phyloP scores from a whole-genome alignment of 129 eudicot genomes.

The Ambrosia artemisiifolia region DNA sequence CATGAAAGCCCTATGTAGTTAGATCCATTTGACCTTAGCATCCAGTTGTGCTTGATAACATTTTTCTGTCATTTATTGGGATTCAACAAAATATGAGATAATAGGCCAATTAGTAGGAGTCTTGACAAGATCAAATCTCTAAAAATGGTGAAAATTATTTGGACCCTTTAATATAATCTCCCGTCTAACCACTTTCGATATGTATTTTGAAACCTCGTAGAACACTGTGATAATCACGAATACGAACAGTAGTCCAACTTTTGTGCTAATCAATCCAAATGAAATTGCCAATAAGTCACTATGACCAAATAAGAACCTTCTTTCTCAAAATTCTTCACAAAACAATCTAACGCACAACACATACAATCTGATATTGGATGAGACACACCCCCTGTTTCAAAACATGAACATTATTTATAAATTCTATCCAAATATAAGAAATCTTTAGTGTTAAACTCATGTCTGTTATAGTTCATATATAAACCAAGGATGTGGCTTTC shows the following conservation, averaged over 20 bases:
- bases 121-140: conserved; percentile 56
- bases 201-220: conserved; percentile 47
- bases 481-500: no score
- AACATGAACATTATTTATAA: conserved; percentile 51
- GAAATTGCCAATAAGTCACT: conserved; percentile 57
- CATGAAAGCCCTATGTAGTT: no score
- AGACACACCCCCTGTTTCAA: conserved; percentile 49
- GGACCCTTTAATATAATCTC: conserved; percentile 52
- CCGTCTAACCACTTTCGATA: conserved; percentile 35
- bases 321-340: conserved; percentile 36
- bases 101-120: conserved; percentile 40
- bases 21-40: background rate
- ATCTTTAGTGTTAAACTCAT: conserved; percentile 39
- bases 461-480: conserved; percentile 34
- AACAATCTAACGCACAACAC: conserved; percentile 38
- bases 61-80: background rate
- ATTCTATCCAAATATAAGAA: conserved; percentile 58
- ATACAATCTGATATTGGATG: conserved; percentile 50
- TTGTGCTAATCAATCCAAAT: conserved; percentile 47
- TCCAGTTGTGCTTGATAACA: background rate
- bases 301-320: conserved; percentile 16
- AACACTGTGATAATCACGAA: conserved; percentile 39
- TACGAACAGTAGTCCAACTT: conserved; percentile 33
- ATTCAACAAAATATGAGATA: background rate
- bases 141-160: conserved; percentile 53